These are phyloP conservation scores for Boletus rufocinnamomeus DNA, from an alignment of 768 basidiomycete species.

Conservation along the genomic window DNA sequence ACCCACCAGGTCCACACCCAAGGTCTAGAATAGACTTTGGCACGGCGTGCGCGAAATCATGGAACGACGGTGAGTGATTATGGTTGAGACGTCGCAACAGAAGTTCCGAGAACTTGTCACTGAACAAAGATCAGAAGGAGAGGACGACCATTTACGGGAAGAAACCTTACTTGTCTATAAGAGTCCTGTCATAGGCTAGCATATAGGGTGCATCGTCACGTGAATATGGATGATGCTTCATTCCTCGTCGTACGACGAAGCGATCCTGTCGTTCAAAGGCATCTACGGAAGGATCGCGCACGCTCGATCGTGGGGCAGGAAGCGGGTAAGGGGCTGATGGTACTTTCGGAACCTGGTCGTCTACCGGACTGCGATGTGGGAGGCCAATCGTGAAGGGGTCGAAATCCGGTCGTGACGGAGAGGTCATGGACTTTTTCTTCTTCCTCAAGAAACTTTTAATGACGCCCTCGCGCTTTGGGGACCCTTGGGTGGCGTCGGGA, in stretches of 20 bases:
- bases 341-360: background rate
- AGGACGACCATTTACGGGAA: slow-evolving; percentile 3
- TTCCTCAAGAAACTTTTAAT: slow-evolving; percentile 23
- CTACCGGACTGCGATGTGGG: background rate
- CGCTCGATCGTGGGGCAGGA: background rate
- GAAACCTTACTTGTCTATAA: slow-evolving; percentile 56
- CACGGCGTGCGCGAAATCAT: slow-evolving; percentile 47
- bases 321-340: background rate
- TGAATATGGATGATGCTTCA: slow-evolving; percentile 58
- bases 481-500: slow-evolving; percentile 5
- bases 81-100: slow-evolving; percentile 58
- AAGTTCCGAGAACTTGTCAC: slow-evolving; percentile 58
- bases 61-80: slow-evolving; percentile 60
- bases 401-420: slow-evolving; percentile 1
- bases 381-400: slow-evolving; percentile 11
- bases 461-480: slow-evolving; percentile 26
- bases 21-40: slow-evolving; percentile 67
- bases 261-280: slow-evolving; percentile 28
- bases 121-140: slow-evolving; percentile 31
- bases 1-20: slow-evolving; percentile 73
- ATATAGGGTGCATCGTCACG: slow-evolving; percentile 56
- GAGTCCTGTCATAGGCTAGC: slow-evolving; percentile 61
- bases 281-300: slow-evolving; percentile 14
- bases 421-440: slow-evolving; percentile 25
- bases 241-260: slow-evolving; percentile 33